Evolutionary conservation across 768 basidiomycete genomes (phyloP), one percentile per base, ranked within the genome.

Genomic region (Cyclocybe cylindracea): DNA sequence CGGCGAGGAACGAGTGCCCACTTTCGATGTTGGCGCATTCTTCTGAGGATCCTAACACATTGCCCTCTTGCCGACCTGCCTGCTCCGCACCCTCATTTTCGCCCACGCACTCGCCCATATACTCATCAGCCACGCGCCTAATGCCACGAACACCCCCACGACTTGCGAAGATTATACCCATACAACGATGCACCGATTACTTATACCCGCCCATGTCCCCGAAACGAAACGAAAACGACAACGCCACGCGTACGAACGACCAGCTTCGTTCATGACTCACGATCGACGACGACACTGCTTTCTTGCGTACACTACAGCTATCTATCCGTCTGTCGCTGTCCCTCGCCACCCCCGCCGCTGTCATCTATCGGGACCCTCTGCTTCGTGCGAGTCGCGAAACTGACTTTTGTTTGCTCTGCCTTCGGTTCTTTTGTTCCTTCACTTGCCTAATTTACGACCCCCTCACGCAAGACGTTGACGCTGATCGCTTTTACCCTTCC

Each of bases 1-100:
- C 41, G 61, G 72, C 24, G 67, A 66, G 18, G 65, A 67, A 50
- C 62, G 61, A 24, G 61, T 61, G 32, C 42, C 57, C 35, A 51
- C 37, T 31, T 31, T 48, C 24, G 48, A 53, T n/a, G 39, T 46
- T 10, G 56, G 48, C 29, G 16, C 43, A 2, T 43, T 39, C 40
- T 4, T 39, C n/a, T 47, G 18, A 41, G 5, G 24, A 24, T 24
- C 24, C 2, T 24, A 24, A 2, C 1, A 24, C 24, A 24, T 24
- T 24, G 24, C 24, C 24, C 24, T 3, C 24, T 24, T 24, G 3
- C 24, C 24, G 24, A 31, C 16, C 16, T 38, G 31, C 32, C 19
- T 29, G 8, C 14, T 13, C 16, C 9, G 33, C 13, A 10, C 1
- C 0, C 44, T 9, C 16, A 7, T 10, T 2, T 14, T 44, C n/a